Base-by-base conservation (phyloP, 164 flowering plant genomes). In the Sedum album region DNA sequence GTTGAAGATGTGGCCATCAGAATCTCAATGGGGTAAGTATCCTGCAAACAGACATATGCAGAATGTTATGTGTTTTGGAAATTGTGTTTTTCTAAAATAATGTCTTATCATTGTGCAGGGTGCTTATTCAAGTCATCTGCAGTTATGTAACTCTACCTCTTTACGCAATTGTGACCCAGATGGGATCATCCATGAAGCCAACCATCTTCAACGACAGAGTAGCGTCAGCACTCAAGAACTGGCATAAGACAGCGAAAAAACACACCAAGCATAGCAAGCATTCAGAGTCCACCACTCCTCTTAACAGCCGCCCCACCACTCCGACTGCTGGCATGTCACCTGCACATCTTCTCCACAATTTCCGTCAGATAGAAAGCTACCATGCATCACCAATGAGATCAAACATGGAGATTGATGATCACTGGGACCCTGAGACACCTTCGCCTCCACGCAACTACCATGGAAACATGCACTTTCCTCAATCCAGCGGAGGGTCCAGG, bases 301-400 rank as follows among this genome's bases (percentile, higher is more conserved):
- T 72, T 25, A 75, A 80, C 2, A 82, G 85, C 71, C 57, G 76
- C 53, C 84, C 88, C 0, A 68, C 73, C 2, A 81, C 83, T 1
- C 85, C 88, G 13, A 23, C 71, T 0, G 78, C 76, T 55, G 79
- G 81, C 63, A 71, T 73, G 78, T 85, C 88, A 5, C 88, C 86
- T 0, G 75, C 75, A 2, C 82, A 53, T 15, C 48, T 42, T 42
- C 69, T 83, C 39, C 81, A 73, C 62, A 73, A 71, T 36, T 66
- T 72, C 73, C 70, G 38, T 5, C 65, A 72, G 23, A 30, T 31
- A 10, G 77, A 79, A n/a, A 68, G 73, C 49, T 63, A 18, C 26
- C 75, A 70, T 1, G 30, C 21, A 0, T 78, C 82, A 23, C 82
- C 84, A 0, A 38, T 68, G 35, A 6, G 48, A 44, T 71, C 78